A percentile compares a stretch with the other conserved stretches of the same genome.
Conservation (phyloP, 1,284 basidiomycete genomes). For the Sutorius eximius region DNA sequence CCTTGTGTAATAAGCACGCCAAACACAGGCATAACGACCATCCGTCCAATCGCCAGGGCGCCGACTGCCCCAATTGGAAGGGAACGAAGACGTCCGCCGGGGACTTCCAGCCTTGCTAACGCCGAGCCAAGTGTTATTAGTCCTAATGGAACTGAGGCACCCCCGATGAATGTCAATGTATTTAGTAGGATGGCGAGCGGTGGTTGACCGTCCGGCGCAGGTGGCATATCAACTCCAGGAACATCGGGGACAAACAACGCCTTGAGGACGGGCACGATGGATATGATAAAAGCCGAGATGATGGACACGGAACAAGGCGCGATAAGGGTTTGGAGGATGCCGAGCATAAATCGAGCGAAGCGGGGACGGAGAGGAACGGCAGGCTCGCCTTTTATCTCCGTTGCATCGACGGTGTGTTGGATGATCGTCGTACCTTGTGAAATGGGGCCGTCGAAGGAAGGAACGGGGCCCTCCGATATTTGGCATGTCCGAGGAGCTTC, state of each 20-base stretch:
- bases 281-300: conserved; percentile 63
- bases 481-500: background rate
- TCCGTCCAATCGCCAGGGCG: conserved; percentile 59
- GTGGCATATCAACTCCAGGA: conserved; percentile 50
- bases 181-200: conserved; percentile 70
- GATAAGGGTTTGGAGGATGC: conserved; percentile 45
- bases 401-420: background rate
- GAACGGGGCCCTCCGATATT: background rate
- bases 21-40: conserved; percentile 68
- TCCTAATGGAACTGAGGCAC: conserved; percentile 70
- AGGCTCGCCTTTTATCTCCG: background rate
- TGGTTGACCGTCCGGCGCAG: conserved; percentile 73
- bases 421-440: conserved; percentile 5
- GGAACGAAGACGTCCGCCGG: conserved; percentile 46
- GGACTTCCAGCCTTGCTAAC: conserved; percentile 65
- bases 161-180: conserved; percentile 68
- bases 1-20: conserved; percentile 64
- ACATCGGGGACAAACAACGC: conserved; percentile 61
- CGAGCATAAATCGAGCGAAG: conserved; percentile 13
- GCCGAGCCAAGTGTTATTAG: conserved; percentile 74
- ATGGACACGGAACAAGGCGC: conserved; percentile 64
- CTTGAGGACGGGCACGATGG: conserved; percentile 68
- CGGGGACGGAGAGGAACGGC: conserved; percentile 4
- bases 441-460: conserved; percentile 1
- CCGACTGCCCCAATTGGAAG: conserved; percentile 69